phyloP scores from a whole-genome alignment of 1,284 basidiomycete species.

The Trametes hirsuta region DNA sequence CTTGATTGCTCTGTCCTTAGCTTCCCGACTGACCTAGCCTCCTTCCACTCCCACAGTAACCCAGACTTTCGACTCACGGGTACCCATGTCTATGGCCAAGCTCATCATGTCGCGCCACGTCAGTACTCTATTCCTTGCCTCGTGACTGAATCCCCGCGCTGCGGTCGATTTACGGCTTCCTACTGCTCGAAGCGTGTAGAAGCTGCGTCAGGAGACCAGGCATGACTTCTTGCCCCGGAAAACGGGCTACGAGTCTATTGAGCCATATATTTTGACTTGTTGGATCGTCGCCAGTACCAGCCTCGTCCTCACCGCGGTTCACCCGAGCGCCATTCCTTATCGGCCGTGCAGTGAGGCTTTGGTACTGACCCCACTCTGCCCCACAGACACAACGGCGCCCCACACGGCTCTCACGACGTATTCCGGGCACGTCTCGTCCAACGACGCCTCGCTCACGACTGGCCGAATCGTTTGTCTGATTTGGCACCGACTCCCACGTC shows the following conservation, averaged over 20 bases:
- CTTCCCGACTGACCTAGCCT: constrained; percentile 1
- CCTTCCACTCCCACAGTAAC: constrained; percentile 21
- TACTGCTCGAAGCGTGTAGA: constrained; percentile 12
- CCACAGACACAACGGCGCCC: constrained; percentile 34
- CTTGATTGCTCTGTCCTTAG: neutral
- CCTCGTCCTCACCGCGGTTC: neutral
- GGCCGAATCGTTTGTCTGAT: constrained; percentile 27
- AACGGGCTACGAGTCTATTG: neutral
- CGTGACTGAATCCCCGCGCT: constrained; percentile 17
- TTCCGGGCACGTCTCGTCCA: constrained; percentile 29
- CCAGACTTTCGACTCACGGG: constrained; percentile 31
- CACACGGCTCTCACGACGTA: constrained; percentile 30
- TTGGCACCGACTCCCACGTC: neutral
- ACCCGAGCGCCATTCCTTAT: neutral
- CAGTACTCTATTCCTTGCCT: constrained; percentile 25
- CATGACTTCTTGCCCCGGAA: neutral
- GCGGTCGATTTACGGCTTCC: constrained; percentile 18
- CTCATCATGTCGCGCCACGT: constrained; percentile 42
- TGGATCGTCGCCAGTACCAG: neutral
- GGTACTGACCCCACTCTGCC: constrained; percentile 1
- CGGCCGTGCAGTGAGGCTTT: neutral
- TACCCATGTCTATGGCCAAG: constrained; percentile 41
- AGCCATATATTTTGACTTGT: neutral
- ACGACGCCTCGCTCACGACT: constrained; percentile 33
- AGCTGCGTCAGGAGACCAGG: constrained; percentile 8